phyloP scores from a whole-genome alignment of 257 asterid species.

The Forsythia suspensa region DNA sequence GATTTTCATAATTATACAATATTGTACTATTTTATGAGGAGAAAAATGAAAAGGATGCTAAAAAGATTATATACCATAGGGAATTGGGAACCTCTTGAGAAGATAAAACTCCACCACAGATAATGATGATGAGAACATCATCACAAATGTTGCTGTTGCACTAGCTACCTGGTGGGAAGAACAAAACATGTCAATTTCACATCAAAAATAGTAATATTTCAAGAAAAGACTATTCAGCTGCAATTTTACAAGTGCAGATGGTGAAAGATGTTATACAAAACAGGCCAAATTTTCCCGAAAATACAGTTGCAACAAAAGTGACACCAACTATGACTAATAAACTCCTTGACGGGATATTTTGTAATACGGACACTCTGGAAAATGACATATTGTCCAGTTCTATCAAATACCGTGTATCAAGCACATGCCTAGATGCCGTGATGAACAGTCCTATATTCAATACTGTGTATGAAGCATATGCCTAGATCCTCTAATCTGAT shows the following conservation, averaged over 20 bases:
- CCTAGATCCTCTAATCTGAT: too few species aligned
- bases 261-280: too few species aligned
- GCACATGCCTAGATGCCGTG: not conserved
- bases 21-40: not conserved
- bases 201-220: too few species aligned
- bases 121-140: constrained; percentile 96
- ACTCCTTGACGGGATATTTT: not conserved
- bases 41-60: not conserved
- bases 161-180: constrained; percentile 74
- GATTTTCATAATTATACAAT: not conserved
- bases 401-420: not conserved
- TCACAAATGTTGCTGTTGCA: constrained; percentile 95
- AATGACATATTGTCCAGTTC: not conserved
- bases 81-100: constrained; percentile 86
- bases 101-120: constrained; percentile 98
- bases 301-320: too few species aligned
- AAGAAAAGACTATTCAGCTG: not conserved
- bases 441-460: too few species aligned
- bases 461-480: not conserved
- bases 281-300: not conserved
- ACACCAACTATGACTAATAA: not conserved
- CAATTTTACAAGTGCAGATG: not conserved
- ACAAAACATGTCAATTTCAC: not conserved
- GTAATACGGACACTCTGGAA: not conserved
- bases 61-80: constrained; percentile 56